Percentiles rank a stretch among this genome's conserved stretches.
These are phyloP conservation scores for Onygenales sp. DNA, from an alignment of 2,329 filamentous ascomycete genomes.

Conservation along the genomic window DNA sequence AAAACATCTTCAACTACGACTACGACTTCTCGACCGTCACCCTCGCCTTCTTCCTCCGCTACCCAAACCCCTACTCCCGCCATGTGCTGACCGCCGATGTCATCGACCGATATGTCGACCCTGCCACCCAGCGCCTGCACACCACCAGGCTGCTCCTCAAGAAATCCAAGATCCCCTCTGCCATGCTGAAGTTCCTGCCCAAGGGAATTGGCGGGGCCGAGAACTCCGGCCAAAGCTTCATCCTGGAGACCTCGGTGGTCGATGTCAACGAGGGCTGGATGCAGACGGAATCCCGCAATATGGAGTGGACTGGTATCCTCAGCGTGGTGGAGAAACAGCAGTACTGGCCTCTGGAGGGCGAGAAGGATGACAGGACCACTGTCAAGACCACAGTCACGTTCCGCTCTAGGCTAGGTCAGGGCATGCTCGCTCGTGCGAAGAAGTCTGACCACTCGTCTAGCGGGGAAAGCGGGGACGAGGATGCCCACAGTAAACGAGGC, in stretches of 20 bases:
- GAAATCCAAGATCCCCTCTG: constrained; percentile 51
- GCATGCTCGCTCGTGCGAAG: constrained; percentile 36
- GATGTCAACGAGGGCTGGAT: constrained; percentile 57
- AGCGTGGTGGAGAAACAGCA: constrained; percentile 53
- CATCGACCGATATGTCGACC: constrained; percentile 53
- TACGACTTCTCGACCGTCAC: constrained; percentile 58
- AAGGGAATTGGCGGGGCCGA: constrained; percentile 49
- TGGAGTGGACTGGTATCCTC: constrained; percentile 58
- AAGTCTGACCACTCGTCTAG: constrained; percentile 25
- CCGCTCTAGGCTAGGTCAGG: constrained; percentile 51
- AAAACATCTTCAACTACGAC: constrained; percentile 50
- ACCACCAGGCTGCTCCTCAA: constrained; percentile 55
- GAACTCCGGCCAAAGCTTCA: constrained; percentile 51
- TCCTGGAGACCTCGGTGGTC: constrained; percentile 53
- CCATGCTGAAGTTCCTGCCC: constrained; percentile 52
- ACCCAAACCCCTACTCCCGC: constrained; percentile 56
- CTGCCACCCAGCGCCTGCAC: constrained; percentile 49
- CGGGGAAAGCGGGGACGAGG: constrained; percentile 35
- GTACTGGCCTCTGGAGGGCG: constrained; percentile 36
- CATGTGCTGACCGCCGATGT: constrained; percentile 59
- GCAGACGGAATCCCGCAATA: constrained; percentile 54
- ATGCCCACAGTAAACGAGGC: constrained; percentile 44
- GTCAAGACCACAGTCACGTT: constrained; percentile 55
- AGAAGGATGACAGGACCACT: constrained; percentile 40
- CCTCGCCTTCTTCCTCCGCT: constrained; percentile 59